Conservation (phyloP, 2,329 filamentous ascomycete species). For the Penicillium sp. region DNA sequence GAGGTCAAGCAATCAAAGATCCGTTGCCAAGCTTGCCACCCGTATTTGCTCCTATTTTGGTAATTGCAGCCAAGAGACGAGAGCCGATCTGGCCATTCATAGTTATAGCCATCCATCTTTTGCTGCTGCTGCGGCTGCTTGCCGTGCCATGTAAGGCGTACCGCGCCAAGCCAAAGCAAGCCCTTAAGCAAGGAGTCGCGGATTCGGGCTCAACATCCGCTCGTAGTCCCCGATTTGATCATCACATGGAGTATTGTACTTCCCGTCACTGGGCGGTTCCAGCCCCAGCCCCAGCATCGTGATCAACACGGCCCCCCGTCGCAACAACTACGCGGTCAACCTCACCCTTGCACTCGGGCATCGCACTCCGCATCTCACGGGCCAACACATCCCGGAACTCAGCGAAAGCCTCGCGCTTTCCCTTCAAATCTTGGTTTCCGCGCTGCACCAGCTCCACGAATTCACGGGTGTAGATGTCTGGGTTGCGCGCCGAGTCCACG, state of each 20-base stretch:
- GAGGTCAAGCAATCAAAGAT: not conserved
- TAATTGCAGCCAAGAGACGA: not conserved
- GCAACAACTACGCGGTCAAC: slow-evolving; percentile 53
- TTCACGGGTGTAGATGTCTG: slow-evolving; percentile 67
- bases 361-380: slow-evolving; percentile 57
- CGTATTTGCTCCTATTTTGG: not conserved
- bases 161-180: not conserved
- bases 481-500: slow-evolving; percentile 63
- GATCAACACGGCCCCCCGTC: slow-evolving; percentile 25
- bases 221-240: not conserved
- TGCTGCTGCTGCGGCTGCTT: not conserved
- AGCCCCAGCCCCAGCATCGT: not conserved
- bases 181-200: not conserved
- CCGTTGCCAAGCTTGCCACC: not conserved
- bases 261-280: not conserved
- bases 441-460: slow-evolving; percentile 65
- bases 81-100: not conserved
- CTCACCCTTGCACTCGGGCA: slow-evolving; percentile 58
- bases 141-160: not conserved
- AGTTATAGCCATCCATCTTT: not conserved
- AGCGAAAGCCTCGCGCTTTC: slow-evolving; percentile 60
- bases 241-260: not conserved
- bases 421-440: slow-evolving; percentile 63
- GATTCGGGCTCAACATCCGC: not conserved
- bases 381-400: slow-evolving; percentile 61